A percentile compares a stretch with the other conserved stretches of the same genome.
These are phyloP conservation scores for Aspergillus neotritici DNA, from an alignment of 2,329 filamentous ascomycete species.

Conservation along the genomic window DNA sequence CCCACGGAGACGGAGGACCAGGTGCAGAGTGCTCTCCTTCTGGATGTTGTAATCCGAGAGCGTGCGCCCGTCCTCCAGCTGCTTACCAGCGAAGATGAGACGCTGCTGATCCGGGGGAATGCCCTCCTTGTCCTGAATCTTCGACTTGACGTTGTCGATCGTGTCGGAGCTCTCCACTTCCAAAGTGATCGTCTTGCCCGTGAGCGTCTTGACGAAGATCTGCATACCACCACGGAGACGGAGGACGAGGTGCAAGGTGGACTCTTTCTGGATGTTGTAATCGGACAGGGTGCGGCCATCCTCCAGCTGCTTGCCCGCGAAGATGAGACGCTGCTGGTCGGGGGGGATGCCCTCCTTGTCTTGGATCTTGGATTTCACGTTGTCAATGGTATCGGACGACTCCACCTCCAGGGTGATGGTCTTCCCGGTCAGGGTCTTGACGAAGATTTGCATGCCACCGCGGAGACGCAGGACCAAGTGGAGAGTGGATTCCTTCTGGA, in stretches of 20 bases:
- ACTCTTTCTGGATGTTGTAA: conserved; percentile 96
- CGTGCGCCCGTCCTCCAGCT: conserved; percentile 50
- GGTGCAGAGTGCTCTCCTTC: conserved; percentile 60
- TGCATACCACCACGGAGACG: conserved; percentile 79
- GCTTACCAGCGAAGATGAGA: conserved; percentile 66
- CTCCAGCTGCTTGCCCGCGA: conserved; percentile 88
- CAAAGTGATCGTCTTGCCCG: conserved; percentile 65
- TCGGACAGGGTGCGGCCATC: conserved; percentile 86
- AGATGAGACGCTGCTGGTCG: conserved; percentile 90
- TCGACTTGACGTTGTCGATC: conserved; percentile 65
- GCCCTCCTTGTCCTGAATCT: conserved; percentile 78
- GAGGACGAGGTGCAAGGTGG: conserved; percentile 73
- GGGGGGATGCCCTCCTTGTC: conserved; percentile 81
- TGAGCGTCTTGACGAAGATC: conserved; percentile 79
- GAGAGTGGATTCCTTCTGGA: conserved; percentile 85
- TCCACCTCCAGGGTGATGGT: conserved; percentile 92
- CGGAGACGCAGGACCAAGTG: conserved; percentile 82
- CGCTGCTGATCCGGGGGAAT: conserved; percentile 67
- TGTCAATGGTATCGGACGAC: conserved; percentile 85
- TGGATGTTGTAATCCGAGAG: conserved; percentile 52
- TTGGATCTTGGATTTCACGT: conserved; percentile 87
- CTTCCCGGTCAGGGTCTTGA: conserved; percentile 66
- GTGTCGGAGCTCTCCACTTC: conserved; percentile 65
- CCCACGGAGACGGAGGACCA: conserved; percentile 47
- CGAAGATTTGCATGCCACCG: conserved; percentile 64